Percentiles rank a stretch among this genome's conserved stretches.
Evolutionary conservation across 1,139 yeast genomes (phyloP).

Genomic region (Candida sp.): DNA sequence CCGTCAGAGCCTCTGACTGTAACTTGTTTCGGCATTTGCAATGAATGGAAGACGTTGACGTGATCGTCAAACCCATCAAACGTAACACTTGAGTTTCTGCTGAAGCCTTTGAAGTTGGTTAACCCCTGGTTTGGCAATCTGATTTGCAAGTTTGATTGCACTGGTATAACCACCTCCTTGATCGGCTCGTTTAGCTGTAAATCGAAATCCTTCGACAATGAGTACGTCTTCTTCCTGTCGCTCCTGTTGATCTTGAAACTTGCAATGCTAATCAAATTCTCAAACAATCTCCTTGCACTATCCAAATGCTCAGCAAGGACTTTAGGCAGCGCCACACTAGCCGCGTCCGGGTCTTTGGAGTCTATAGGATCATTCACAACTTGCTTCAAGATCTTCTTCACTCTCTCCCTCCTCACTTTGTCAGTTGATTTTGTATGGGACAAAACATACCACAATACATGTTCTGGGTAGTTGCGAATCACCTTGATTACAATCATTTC

Average conservation of each 20-base stretch:
- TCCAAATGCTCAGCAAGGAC: conserved; percentile 1
- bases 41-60: conserved; percentile 74
- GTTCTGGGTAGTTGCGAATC: conserved; percentile 73
- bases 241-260: conserved; percentile 34
- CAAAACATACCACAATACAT: conserved; percentile 84
- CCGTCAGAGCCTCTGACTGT: conserved; percentile 84
- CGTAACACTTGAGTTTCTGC: conserved; percentile 54
- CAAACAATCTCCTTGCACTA: conserved; percentile 37
- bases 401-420: conserved; percentile 56
- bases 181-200: conserved; percentile 61
- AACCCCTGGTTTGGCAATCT: conserved; percentile 58
- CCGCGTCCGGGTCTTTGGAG: neutral
- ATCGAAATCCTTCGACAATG: conserved; percentile 45
- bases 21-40: conserved; percentile 87
- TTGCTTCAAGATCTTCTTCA: conserved; percentile 26
- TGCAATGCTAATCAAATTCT: conserved; percentile 40
- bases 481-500: conserved; percentile 60
- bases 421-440: conserved; percentile 78
- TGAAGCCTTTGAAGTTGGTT: conserved; percentile 55
- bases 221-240: conserved; percentile 29
- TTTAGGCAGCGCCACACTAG: no score
- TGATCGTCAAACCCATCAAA: conserved; percentile 61
- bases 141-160: conserved; percentile 73
- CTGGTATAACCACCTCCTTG: conserved; percentile 77
- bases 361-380: conserved; percentile 2